Base-by-base conservation (phyloP, 768 basidiomycete genomes). In the Punctularia strigosozonata region DNA sequence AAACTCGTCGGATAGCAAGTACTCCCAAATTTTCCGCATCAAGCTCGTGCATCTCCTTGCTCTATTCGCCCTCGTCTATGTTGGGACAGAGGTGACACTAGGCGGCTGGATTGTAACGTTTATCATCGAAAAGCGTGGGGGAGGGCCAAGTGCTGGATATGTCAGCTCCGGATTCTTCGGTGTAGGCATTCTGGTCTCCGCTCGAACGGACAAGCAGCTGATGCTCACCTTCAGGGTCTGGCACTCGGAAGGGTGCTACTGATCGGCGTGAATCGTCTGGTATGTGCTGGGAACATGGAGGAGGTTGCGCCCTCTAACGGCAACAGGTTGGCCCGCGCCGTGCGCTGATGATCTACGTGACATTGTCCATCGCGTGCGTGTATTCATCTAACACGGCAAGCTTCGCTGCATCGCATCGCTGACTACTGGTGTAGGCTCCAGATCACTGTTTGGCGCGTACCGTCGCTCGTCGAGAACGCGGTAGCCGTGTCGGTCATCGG, bases 31-130 rank as follows among this genome's bases (percentile, higher is more conserved):
- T 10, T 41, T 54, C 25, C 12, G 41, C 3, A 36, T 45, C 14
- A 58, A 50, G 31, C 51, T 58, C 3, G 64, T 73, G 1, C 68
- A 72, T 43, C 44, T 68, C 13, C 49, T 73, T n/a, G 64, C 73
- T 6, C 43, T 60, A 15, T 73, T 69, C 40, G 49, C 59, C 6
- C 41, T 69, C 5, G 48, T 69, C 8, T 73, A 74, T 44, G 66
- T 69, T 31, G 72, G 71, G n/a, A 58, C 62, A 15, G 71, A 73
- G 40, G 72, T 72, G 15, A 68, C 70, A 1, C 14, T 8, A 10
- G 10, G 13, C 17, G 78, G 80, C 3, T 84, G 80, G 80, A 80
- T 79, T 25, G 78, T 80, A 6, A 78, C 80, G 0, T 83, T 66
- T 41, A 54, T 70, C 17, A 63, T 65, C 32, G 43, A 64, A 21